Base-by-base conservation (phyloP, 306 rosid species). In the Sophora flavescens region DNA sequence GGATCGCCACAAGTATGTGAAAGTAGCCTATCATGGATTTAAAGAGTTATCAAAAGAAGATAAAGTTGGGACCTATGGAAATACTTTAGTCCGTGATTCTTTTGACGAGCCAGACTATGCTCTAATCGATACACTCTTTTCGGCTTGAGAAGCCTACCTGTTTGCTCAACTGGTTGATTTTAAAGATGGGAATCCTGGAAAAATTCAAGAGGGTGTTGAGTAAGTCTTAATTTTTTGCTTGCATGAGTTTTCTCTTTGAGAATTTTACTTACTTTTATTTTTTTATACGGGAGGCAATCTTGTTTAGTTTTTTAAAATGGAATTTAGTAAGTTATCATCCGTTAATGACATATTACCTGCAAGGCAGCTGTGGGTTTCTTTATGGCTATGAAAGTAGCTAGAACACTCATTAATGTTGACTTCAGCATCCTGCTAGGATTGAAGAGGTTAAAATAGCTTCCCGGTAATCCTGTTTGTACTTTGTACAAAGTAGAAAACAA, bases 1-100 rank as follows among this genome's bases (percentile, higher is more conserved):
- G 97, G 99, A 95, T 82, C 92, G 99, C n/a, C 99, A 95, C 86
- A 95, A 95, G 85, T 95, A 95, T 84, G 99, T 95, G 72, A 95
- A 92, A 88, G 93, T 95, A 50, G 98, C 99, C 63, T 95, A 95
- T 83, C 99, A 95, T 86, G 99, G 98, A 78, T 95, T 92, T 77
- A 87, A 82, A 56, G 98, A 92, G 80, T 66, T 95, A 85, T 90
- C 97, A 6, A 95, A 95, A 89, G 99, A 87, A 84, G 96, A 89
- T 74, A 95, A 95, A 91, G 96, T 95, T 77, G 82, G 80, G 82
- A 91, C 91, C 77, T 95, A 95, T 16, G 97, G 99, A 50, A 92
- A 86, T 84, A 91, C 99, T 69, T 86, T 95, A 69, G 76, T 91
- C 32, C 89, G 97, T 47, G 92, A 95, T 82, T 91, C 97, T 53